phyloP scores from a whole-genome alignment of 306 rosid genomes.

The Psophocarpus tetragonolobus region DNA sequence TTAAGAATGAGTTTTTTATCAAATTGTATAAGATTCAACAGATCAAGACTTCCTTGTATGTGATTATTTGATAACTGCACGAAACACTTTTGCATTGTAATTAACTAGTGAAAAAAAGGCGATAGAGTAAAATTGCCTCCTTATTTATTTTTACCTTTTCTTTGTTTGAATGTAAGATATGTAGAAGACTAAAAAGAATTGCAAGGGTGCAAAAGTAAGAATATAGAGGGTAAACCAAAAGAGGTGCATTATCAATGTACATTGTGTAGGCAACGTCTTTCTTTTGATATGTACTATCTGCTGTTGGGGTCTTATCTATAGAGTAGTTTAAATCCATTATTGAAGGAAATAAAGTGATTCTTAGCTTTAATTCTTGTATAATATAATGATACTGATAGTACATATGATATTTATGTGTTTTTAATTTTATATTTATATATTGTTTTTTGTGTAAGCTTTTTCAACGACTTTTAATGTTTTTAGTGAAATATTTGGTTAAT shows the following conservation, averaged over 20 bases:
- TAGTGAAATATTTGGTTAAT: background rate
- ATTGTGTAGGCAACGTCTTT: background rate
- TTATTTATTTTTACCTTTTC: background rate
- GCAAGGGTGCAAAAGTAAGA: background rate
- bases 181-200: background rate
- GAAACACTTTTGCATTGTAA: slow-evolving; percentile 9
- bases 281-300: background rate
- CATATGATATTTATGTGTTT: background rate
- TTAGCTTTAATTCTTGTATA: background rate
- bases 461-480: background rate
- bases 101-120: background rate
- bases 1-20: background rate
- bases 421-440: background rate
- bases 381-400: background rate
- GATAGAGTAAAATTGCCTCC: background rate
- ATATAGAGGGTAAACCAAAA: background rate
- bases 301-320: background rate
- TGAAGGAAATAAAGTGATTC: background rate
- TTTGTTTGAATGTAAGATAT: background rate
- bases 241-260: background rate
- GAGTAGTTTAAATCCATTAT: background rate
- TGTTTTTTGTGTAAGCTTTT: background rate
- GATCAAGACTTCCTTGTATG: background rate
- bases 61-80: background rate
- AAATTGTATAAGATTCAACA: too few relatives aligned